phyloP scores from a whole-genome alignment of 1,139 yeast genomes.

The Pichia sp. region DNA sequence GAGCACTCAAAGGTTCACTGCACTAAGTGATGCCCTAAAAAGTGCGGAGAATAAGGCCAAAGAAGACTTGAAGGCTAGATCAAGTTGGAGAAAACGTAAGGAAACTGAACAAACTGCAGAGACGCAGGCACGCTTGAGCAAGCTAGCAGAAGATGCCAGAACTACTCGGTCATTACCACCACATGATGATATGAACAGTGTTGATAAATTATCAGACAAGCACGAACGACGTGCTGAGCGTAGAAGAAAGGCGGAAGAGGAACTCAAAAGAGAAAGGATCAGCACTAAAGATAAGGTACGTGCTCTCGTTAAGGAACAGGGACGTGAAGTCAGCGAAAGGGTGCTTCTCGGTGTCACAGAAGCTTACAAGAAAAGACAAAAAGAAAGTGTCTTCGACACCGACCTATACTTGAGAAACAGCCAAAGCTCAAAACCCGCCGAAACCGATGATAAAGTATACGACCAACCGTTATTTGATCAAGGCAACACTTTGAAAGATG shows the following conservation, averaged over 20 bases:
- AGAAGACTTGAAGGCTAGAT: slow-evolving; percentile 56
- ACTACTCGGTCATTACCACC: no score
- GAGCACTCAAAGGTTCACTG: slow-evolving; percentile 55
- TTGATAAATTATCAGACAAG: not conserved
- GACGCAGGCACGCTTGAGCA: slow-evolving; percentile 52
- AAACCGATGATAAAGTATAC: slow-evolving; percentile 42
- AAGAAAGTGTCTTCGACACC: slow-evolving; percentile 47
- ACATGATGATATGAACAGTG: no score
- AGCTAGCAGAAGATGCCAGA: slow-evolving; percentile 54
- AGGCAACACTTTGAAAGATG: slow-evolving; percentile 42
- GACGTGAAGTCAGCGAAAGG: slow-evolving; percentile 48
- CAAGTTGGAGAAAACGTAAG: slow-evolving; percentile 46
- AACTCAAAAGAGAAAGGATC: slow-evolving; percentile 36
- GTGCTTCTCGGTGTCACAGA: slow-evolving; percentile 45
- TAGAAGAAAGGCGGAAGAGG: slow-evolving; percentile 38
- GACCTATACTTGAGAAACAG: slow-evolving; percentile 34
- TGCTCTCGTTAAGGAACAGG: slow-evolving; percentile 36
- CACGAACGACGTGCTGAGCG: slow-evolving; percentile 35
- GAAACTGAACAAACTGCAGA: slow-evolving; percentile 50
- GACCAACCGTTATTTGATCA: slow-evolving; percentile 49
- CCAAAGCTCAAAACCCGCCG: slow-evolving; percentile 25
- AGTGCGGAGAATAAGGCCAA: slow-evolving; percentile 70
- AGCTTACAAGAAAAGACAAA: slow-evolving; percentile 9
- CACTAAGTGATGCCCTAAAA: slow-evolving; percentile 65
- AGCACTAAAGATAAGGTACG: slow-evolving; percentile 39